Evolutionary conservation across 2,329 filamentous ascomycete species (phyloP).

Genomic region (Tolypocladium endophyticum): DNA sequence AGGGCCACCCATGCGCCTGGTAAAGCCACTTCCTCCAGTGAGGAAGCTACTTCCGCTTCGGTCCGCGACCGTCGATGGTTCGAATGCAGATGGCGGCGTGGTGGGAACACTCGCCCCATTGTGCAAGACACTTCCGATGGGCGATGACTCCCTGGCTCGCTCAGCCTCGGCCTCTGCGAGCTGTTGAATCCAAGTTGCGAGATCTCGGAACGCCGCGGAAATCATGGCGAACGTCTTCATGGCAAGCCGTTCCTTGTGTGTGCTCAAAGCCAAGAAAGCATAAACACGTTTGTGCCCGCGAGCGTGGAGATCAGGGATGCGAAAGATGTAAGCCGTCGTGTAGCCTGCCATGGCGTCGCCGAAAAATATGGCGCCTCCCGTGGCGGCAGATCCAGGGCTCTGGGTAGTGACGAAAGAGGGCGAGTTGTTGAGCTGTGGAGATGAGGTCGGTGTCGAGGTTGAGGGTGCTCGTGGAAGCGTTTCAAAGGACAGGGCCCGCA

Average conservation of each 20-base stretch:
- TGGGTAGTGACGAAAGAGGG: conserved; percentile 45
- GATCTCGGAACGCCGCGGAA: conserved; percentile 50
- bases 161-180: conserved; percentile 55
- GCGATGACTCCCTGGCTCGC: conserved; percentile 35
- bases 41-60: conserved; percentile 45
- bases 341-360: conserved; percentile 55
- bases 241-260: conserved; percentile 51
- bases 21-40: conserved; percentile 43
- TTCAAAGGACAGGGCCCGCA: conserved; percentile 57
- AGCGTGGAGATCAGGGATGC: conserved; percentile 56
- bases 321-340: conserved; percentile 61
- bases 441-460: conserved; percentile 26
- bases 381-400: conserved; percentile 41
- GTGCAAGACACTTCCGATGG: conserved; percentile 27
- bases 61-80: conserved; percentile 20
- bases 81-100: conserved; percentile 15
- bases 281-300: conserved; percentile 60
- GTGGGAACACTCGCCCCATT: conserved; percentile 20
- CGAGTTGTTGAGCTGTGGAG: conserved; percentile 23
- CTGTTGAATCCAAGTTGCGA: conserved; percentile 55
- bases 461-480: conserved; percentile 48
- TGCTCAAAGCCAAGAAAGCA: conserved; percentile 55
- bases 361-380: conserved; percentile 59
- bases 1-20: conserved; percentile 46
- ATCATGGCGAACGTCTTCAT: conserved; percentile 58